A percentile compares a stretch with the other conserved stretches of the same genome.
phyloP scores from a whole-genome alignment of 208 protist genomes.

The Crithidia expoeki region DNA sequence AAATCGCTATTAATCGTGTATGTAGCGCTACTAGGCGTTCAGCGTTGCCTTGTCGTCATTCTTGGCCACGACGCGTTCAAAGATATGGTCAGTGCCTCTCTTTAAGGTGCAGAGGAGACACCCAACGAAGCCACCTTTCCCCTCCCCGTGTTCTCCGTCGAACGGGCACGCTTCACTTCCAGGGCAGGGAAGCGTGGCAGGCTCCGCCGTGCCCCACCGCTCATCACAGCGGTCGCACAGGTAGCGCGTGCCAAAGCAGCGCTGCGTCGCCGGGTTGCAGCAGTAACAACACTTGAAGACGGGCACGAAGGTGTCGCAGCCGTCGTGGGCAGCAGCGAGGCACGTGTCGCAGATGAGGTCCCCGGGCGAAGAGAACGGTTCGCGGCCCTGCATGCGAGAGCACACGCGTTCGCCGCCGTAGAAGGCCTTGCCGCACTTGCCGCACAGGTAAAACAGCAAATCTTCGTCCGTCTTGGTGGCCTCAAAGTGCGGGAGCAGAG shows the following conservation, averaged over 20 bases:
- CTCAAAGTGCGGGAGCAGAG: slow-evolving; percentile 30
- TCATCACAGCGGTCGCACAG: slow-evolving; percentile 75
- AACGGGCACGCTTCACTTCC: slow-evolving; percentile 60
- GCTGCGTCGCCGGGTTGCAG: slow-evolving; percentile 86
- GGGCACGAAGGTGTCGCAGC: slow-evolving; percentile 5
- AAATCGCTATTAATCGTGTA: no score
- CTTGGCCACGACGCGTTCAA: slow-evolving; percentile 6
- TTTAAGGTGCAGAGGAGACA: slow-evolving; percentile 59
- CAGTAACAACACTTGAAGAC: slow-evolving; percentile 91
- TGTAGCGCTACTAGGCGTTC: neutral
- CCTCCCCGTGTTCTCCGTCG: slow-evolving; percentile 41
- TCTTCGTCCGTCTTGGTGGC: slow-evolving; percentile 65
- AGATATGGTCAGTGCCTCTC: slow-evolving; percentile 8
- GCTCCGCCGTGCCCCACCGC: slow-evolving; percentile 71
- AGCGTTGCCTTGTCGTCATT: neutral
- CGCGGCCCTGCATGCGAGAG: slow-evolving; percentile 62
- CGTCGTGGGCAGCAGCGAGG: slow-evolving; percentile 20
- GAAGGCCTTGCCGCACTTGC: slow-evolving; percentile 65
- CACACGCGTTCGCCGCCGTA: slow-evolving; percentile 82
- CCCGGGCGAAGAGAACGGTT: slow-evolving; percentile 59
- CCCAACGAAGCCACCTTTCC: slow-evolving; percentile 33
- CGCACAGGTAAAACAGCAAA: slow-evolving; percentile 82
- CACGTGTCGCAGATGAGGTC: slow-evolving; percentile 84
- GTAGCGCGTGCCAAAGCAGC: slow-evolving; percentile 85
- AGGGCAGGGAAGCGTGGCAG: slow-evolving; percentile 56